phyloP scores from a whole-genome alignment of 2,329 filamentous ascomycete genomes.

The Cladosporium cucumerinum region DNA sequence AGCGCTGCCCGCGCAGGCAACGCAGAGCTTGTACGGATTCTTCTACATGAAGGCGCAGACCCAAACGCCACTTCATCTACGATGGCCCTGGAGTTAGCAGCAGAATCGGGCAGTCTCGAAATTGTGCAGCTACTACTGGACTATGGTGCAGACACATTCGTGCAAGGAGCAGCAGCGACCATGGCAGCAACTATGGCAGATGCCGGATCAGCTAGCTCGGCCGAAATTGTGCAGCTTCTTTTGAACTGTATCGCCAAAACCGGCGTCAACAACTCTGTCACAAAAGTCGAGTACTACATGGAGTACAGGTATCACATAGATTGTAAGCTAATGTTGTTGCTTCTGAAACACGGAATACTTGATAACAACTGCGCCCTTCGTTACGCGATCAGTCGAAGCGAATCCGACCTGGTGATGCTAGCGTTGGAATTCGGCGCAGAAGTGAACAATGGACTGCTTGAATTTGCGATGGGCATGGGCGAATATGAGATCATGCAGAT shows the following conservation, averaged over 20 bases:
- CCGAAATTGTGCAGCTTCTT: neutral
- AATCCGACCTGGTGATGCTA: neutral
- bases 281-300: fast-evolving
- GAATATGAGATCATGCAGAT: neutral
- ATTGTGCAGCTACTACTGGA: neutral
- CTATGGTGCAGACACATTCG: neutral
- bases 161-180: neutral
- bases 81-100: neutral
- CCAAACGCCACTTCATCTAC: neutral
- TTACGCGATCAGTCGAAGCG: neutral
- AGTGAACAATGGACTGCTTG: too few relatives aligned
- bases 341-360: neutral
- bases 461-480: too few relatives aligned
- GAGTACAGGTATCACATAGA: neutral
- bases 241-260: neutral
- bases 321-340: neutral
- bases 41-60: neutral
- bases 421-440: neutral
- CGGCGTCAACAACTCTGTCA: too few relatives aligned
- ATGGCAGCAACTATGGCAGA: too few relatives aligned
- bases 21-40: neutral
- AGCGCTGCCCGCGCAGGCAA: neutral
- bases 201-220: too few relatives aligned
- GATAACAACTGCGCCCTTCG: neutral
- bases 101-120: neutral